Evolutionary conservation across 1,284 basidiomycete genomes (phyloP).

Genomic region (Agroathelia rolfsii): DNA sequence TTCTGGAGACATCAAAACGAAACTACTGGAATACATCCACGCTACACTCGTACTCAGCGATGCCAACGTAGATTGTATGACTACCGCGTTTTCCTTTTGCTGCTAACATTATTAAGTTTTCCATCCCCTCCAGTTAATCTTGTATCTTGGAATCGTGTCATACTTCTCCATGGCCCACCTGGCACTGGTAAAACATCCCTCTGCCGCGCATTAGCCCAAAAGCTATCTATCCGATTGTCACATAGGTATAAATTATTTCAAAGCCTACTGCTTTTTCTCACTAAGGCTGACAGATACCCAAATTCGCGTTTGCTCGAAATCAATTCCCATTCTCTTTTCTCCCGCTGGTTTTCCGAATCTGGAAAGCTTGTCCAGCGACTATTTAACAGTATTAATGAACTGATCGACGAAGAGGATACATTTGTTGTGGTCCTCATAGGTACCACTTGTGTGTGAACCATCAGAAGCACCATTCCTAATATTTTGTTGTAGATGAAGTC

Average conservation of each 20-base stretch:
- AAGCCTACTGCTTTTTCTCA: constrained; percentile 1
- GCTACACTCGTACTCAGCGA: constrained; percentile 88
- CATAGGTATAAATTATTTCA: constrained; percentile 41
- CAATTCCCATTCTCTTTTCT: constrained; percentile 94
- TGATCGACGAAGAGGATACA: constrained; percentile 81
- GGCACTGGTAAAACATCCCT: constrained; percentile 97
- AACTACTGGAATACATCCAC: constrained; percentile 88
- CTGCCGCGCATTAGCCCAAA: constrained; percentile 91
- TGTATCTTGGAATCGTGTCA: constrained; percentile 91
- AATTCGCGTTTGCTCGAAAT: constrained; percentile 89
- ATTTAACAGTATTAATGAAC: constrained; percentile 82
- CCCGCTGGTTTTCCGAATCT: constrained; percentile 97
- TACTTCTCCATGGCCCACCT: constrained; percentile 92
- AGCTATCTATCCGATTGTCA: constrained; percentile 84
- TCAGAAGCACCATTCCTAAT: neutral
- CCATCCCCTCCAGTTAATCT: constrained; percentile 56
- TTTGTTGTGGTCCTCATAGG: constrained; percentile 96
- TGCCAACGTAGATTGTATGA: constrained; percentile 77
- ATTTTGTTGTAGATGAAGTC: constrained; percentile 69
- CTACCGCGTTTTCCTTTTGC: constrained; percentile 2
- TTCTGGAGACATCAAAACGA: constrained; percentile 80
- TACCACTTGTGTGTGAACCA: constrained; percentile 19
- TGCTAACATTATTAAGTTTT: constrained; percentile 7
- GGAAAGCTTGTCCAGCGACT: constrained; percentile 95
- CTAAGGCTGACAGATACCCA: constrained; percentile 51